Evolutionary conservation across 139 green algal species (phyloP).

Genomic region (Chlorella sorokiniana): DNA sequence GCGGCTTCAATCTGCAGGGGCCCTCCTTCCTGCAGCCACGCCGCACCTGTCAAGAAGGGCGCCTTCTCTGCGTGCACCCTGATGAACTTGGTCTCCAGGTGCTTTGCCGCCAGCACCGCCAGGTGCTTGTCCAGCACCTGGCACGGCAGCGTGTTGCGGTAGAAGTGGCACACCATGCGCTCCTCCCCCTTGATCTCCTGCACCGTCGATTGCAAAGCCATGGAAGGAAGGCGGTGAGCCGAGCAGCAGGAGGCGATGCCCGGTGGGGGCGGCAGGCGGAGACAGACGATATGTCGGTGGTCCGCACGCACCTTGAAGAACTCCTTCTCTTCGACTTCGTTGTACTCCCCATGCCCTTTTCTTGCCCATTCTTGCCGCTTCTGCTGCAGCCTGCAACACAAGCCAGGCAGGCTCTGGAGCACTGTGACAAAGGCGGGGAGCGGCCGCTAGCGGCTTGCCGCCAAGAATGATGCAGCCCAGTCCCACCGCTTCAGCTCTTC

Average conservation of each 20-base stretch:
- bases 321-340: conserved; percentile 83
- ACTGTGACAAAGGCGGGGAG: too few relatives aligned
- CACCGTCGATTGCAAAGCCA: not conserved
- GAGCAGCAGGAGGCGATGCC: not conserved
- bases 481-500: conserved; percentile 63
- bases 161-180: conserved; percentile 93
- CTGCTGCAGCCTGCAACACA: conserved; percentile 46
- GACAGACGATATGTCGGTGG: not conserved
- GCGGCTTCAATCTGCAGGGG: too few relatives aligned
- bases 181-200: conserved; percentile 91
- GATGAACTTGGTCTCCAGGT: conserved; percentile 91
- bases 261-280: not conserved
- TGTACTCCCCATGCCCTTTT: conserved; percentile 90
- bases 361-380: conserved; percentile 86
- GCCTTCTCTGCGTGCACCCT: conserved; percentile 96
- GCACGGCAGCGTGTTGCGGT: conserved; percentile 85
- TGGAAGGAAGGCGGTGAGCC: not conserved
- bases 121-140: conserved; percentile 71
- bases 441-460: not conserved
- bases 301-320: conserved; percentile 82
- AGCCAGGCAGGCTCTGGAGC: not conserved
- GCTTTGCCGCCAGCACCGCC: conserved; percentile 19
- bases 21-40: not conserved
- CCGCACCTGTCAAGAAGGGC: conserved; percentile 78
- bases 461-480: not conserved